Conservation (phyloP, 2,329 filamentous ascomycete genomes). For the Ceratocystis huliohia region DNA sequence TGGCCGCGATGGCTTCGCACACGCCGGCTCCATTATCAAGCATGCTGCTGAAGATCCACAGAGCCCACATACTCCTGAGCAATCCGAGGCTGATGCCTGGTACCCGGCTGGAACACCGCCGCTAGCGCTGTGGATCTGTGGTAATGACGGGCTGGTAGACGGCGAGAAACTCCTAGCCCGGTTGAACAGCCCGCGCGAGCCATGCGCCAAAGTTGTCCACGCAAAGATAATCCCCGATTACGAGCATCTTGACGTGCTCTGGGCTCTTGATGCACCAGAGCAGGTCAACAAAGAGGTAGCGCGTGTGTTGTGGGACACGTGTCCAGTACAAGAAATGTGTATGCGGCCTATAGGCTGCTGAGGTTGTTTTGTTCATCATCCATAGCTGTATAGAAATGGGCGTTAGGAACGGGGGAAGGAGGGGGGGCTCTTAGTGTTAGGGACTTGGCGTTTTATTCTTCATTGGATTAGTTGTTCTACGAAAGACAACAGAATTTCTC, state of each 20-base stretch:
- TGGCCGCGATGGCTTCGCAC: conserved; percentile 65
- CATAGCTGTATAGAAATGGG: background rate
- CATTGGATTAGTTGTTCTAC: no score
- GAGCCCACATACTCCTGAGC: conserved; percentile 24
- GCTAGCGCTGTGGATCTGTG: conserved; percentile 78
- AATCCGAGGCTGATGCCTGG: conserved; percentile 43
- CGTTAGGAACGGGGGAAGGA: no score
- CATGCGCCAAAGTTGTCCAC: conserved; percentile 68
- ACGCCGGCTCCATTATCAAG: conserved; percentile 73
- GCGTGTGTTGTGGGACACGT: conserved; percentile 73
- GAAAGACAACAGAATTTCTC: no score
- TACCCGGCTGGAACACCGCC: conserved; percentile 69
- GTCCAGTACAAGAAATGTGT: conserved; percentile 43
- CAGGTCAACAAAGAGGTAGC: conserved; percentile 70
- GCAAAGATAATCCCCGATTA: conserved; percentile 73
- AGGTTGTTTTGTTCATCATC: conserved; percentile 16
- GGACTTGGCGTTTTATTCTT: no score
- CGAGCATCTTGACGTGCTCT: conserved; percentile 88
- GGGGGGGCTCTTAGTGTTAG: background rate
- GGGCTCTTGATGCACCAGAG: conserved; percentile 80
- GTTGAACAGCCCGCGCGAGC: conserved; percentile 66
- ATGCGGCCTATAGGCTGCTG: conserved; percentile 54
- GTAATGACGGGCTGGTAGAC: conserved; percentile 73
- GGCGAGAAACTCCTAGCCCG: conserved; percentile 60
- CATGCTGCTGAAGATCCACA: conserved; percentile 58